Conservation (phyloP, 78 protist species). For the Protostelium mycophagum region DNA sequence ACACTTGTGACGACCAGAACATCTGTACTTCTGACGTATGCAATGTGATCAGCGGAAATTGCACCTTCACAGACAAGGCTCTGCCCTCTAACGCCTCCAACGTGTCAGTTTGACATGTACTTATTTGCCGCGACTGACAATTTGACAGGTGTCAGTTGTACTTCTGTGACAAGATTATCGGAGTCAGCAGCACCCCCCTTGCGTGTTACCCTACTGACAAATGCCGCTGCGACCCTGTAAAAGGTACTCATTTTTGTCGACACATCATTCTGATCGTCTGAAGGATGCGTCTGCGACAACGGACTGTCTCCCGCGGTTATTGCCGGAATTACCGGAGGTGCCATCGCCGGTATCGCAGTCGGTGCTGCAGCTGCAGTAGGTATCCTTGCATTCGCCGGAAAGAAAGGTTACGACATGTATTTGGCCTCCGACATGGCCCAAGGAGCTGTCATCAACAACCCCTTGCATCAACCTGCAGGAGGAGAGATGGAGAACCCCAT, state of each 20-base stretch:
- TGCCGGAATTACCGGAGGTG: neutral
- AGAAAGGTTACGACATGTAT: neutral
- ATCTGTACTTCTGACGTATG: constrained; percentile 23
- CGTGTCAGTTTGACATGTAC: too few relatives aligned
- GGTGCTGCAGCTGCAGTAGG: neutral
- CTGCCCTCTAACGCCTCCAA: neutral
- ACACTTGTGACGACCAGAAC: constrained; percentile 16
- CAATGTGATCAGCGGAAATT: neutral
- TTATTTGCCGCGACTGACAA: too few relatives aligned
- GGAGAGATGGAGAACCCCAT: neutral
- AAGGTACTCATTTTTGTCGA: neutral
- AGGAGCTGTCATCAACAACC: neutral
- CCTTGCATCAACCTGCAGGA: neutral
- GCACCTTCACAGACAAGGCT: neutral
- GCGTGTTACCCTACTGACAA: neutral
- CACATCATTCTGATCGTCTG: too few relatives aligned
- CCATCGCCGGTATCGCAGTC: neutral
- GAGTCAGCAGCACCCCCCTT: neutral
- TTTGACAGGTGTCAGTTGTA: neutral
- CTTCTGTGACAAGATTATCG: neutral
- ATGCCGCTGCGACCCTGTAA: neutral
- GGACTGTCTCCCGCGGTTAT: neutral
- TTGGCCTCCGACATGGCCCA: neutral
- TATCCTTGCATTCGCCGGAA: neutral
- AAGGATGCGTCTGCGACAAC: neutral